phyloP scores from a whole-genome alignment of 805 yeast species.

The Wickerhamiella cacticola region DNA sequence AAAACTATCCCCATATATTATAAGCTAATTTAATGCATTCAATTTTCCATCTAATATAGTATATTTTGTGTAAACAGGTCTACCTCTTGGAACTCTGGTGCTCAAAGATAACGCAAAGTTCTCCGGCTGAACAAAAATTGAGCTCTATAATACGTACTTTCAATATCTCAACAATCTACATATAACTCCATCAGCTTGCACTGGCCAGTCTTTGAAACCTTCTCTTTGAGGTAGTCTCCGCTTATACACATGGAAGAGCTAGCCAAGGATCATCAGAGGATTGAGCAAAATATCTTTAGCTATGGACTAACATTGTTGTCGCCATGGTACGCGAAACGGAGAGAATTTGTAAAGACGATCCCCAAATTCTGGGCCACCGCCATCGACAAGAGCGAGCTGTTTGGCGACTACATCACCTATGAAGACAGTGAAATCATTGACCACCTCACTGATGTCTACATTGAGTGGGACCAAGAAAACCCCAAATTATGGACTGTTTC shows the following conservation, averaged over 20 bases:
- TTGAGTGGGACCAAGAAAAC: constrained; percentile 34
- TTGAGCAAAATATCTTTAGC: constrained; percentile 18
- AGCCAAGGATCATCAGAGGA: constrained; percentile 15
- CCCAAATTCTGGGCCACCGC: constrained; percentile 85
- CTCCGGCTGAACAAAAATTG: too few relatives aligned
- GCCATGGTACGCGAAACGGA: constrained; percentile 47
- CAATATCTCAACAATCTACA: not conserved
- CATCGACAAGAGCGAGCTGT: constrained; percentile 60
- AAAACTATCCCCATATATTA: not conserved
- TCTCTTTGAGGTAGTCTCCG: too few relatives aligned
- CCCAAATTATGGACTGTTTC: constrained; percentile 50
- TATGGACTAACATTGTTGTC: constrained; percentile 33
- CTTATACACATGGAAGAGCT: not conserved
- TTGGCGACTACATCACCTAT: constrained; percentile 63
- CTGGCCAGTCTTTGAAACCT: too few relatives aligned
- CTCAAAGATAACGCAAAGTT: too few relatives aligned
- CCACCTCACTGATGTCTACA: constrained; percentile 47
- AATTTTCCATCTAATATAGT: not conserved
- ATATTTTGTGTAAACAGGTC: not conserved
- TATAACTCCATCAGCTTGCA: not conserved
- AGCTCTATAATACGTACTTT: too few relatives aligned
- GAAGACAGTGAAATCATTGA: constrained; percentile 73
- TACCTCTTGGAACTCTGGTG: too few relatives aligned
- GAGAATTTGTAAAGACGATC: constrained; percentile 39
- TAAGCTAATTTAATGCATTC: not conserved